These are phyloP conservation scores for Aureococcus anophagefferens DNA, from an alignment of 108 stramenopile species.

Conservation along the genomic window DNA sequence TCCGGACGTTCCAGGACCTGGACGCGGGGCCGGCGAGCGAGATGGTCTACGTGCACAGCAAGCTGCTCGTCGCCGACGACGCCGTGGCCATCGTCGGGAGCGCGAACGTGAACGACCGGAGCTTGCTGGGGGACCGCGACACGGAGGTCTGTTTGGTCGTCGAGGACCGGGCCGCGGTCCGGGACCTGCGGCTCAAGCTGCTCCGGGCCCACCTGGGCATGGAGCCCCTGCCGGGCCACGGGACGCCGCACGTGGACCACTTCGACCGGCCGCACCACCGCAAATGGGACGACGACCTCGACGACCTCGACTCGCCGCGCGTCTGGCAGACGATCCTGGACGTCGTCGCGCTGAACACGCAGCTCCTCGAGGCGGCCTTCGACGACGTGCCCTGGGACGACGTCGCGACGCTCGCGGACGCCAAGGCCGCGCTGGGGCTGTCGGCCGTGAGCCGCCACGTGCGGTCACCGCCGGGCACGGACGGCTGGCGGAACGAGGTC, in stretches of 20 bases:
- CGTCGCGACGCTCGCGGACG: background rate
- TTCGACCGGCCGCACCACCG: background rate
- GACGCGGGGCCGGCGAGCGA: constrained; percentile 36
- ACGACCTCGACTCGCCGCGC: too few species aligned
- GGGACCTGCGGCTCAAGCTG: background rate
- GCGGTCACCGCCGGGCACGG: background rate
- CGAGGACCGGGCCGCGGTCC: constrained; percentile 1
- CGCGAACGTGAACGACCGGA: constrained; percentile 57
- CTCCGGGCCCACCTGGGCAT: constrained; percentile 7
- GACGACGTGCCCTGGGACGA: background rate
- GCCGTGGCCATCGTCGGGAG: constrained; percentile 48
- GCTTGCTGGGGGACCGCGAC: constrained; percentile 48
- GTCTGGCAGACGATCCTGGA: background rate
- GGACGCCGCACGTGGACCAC: too few species aligned
- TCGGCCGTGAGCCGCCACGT: background rate
- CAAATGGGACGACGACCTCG: background rate
- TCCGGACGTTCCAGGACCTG: constrained; percentile 26
- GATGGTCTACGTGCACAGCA: constrained; percentile 55
- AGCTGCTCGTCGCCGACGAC: constrained; percentile 63
- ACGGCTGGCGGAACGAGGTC: background rate
- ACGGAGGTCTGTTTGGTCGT: constrained; percentile 32
- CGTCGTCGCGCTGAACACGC: background rate
- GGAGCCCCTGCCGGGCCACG: background rate
- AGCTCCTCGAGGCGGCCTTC: background rate
- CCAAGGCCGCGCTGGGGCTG: background rate